Evolutionary conservation across 208 protist genomes (phyloP), one percentile per base, ranked within the genome.

Genomic region (Vickermania spadyakhi): DNA sequence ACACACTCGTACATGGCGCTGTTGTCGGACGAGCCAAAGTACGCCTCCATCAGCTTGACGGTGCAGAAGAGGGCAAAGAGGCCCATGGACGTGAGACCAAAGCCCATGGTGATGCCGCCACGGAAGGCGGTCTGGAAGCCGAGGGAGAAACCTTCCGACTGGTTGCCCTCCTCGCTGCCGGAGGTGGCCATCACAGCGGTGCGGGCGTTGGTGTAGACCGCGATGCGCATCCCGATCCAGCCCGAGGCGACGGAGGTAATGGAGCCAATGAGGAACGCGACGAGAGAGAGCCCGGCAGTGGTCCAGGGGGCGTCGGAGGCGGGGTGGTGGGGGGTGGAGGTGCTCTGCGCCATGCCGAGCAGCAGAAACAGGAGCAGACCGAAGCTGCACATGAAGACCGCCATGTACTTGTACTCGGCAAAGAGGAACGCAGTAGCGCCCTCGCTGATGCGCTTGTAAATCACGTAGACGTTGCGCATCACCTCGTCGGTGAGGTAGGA

Each of bases 181-280:
- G 64, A 60, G 31, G 81, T 91, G 5, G 86, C 84, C 79, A 89
- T 89, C 30, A 89, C 75, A 22, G 88, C 82, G 4, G 87, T 93
- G 52, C 89, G 73, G 41, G 79, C 75, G 64, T 96, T 96, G 1
- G 86, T 91, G 74, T 85, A 94, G 7, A 96, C 89, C 29, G 84
- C 83, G 58, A 96, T 93, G 62, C 81, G 79, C 89, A 96, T 96
- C 31, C 89, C 86, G 63, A 96, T 86, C 77, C 79, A 91, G 22
- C 89, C 89, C 13, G 86, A 70, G n/a, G 61, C 57, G n/a, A 89
- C 76, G 13, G 84, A 93, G 2, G 87, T 92, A 49, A 90, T 3
- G 5, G 83, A 81, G 31, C 89, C 89, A 14, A 62, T 11, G 28
- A 96, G 2, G 45, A 96, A 94, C 13, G 84, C 66, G 28, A 92